phyloP scores from a whole-genome alignment of 352 stramenopile genomes.

The Phytophthora hybrid region DNA sequence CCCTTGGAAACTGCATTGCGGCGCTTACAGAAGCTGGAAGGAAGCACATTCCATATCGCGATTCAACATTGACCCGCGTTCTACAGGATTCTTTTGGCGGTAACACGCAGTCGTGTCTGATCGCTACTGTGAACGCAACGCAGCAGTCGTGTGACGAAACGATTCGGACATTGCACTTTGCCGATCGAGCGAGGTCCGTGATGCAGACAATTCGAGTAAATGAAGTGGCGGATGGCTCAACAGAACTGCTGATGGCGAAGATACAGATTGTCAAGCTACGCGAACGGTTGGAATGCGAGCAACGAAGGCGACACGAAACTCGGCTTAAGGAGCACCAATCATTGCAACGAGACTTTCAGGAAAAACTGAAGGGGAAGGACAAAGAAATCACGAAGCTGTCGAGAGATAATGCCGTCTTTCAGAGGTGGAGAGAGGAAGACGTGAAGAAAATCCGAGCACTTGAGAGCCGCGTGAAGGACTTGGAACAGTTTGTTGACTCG shows the following conservation, averaged over 20 bases:
- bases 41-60: conserved; percentile 92
- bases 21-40: conserved; percentile 78
- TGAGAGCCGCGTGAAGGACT: conserved; percentile 52
- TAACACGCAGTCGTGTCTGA: conserved; percentile 76
- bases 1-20: conserved; percentile 92
- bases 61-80: conserved; percentile 90
- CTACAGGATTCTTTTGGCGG: conserved; percentile 87
- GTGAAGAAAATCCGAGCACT: conserved; percentile 59
- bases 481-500: conserved; percentile 35
- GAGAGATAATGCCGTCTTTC: conserved; percentile 70
- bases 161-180: conserved; percentile 82
- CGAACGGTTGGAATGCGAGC: conserved; percentile 58
- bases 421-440: conserved; percentile 71
- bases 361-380: conserved; percentile 71
- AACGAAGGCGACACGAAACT: conserved; percentile 53
- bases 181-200: conserved; percentile 73
- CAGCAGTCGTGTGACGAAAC: conserved; percentile 66
- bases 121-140: conserved; percentile 71
- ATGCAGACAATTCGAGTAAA: conserved; percentile 83
- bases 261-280: conserved; percentile 66
- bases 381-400: conserved; percentile 60
- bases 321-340: conserved; percentile 68
- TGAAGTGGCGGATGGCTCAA: conserved; percentile 54
- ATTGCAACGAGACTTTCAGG: conserved; percentile 54
- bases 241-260: conserved; percentile 67